Base-by-base conservation (phyloP, 2,329 filamentous ascomycete species). In the Paraconiothyrium sp. region DNA sequence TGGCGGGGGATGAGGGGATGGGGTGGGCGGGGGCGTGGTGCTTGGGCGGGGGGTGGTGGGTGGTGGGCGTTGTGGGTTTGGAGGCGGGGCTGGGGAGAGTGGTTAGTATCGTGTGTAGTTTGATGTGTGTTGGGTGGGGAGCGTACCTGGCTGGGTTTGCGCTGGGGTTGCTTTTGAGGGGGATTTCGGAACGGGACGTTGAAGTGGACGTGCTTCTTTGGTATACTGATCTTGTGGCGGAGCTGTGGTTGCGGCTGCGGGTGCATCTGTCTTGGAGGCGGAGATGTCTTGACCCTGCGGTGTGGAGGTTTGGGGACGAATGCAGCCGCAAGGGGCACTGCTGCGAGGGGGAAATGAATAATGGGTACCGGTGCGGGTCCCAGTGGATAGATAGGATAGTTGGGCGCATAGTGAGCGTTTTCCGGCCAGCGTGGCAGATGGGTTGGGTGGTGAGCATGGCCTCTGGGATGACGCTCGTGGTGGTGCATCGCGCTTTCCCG, bases 201-300 rank as follows among this genome's bases (percentile, higher is more conserved):
- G 46, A 63, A 63, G 37, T 47, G 58, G 16, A 63, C 61, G 3
- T 49, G 54, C 22, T 54, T 60, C 24, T 54, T 55, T 4, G 54
- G 39, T 2, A 48, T 30, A 20, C 41, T 51, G 57, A 41, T 20
- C 7, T 48, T 43, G 37, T 5, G 39, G 32, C 22, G 30, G 8
- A n/a, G 7, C 20, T 30, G 57, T 8, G 11, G 32, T 16, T 39
- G 57, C 8, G 11, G 32, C 22, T 39, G 57, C 8, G 11, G 32
- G 16, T 44, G 35, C 11, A 60, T 54, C 9, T 9, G 43, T 27
- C 5, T 49, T 4, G 37, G 58, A 30, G 30, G 34, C 11, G 37
- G 43, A 3, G 16, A 14, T 4, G 14, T 37, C 22, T 20, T 50
- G 10, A 2, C 27, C 6, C 9, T 16, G 22, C 20, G 16, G 9